phyloP scores from a whole-genome alignment of 2,329 filamentous ascomycete genomes.

The Ascochyta koolunga region DNA sequence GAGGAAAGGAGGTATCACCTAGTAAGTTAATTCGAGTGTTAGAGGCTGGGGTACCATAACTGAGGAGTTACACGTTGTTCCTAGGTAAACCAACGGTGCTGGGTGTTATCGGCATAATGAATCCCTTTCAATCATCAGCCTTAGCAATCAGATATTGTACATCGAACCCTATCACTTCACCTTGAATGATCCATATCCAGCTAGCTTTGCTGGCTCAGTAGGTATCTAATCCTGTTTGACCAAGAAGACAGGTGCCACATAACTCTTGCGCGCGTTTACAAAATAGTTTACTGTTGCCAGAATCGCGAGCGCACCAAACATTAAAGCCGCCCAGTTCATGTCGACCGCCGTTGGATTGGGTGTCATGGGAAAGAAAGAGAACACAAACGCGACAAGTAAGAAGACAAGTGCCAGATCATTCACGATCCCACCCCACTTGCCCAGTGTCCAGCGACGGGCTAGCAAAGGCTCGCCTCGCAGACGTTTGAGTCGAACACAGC shows the following conservation, averaged over 20 bases:
- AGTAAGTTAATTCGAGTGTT: too few relatives aligned
- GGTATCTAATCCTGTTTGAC: conserved; percentile 17
- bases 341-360: conserved; percentile 27
- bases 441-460: conserved; percentile 46
- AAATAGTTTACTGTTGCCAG: conserved; percentile 23
- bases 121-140: too few relatives aligned
- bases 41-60: too few relatives aligned
- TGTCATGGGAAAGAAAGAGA: conserved; percentile 52
- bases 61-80: too few relatives aligned
- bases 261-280: conserved; percentile 19
- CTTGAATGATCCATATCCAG: too few relatives aligned
- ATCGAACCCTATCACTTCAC: too few relatives aligned
- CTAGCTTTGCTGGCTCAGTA: too few relatives aligned
- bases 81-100: too few relatives aligned
- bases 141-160: too few relatives aligned
- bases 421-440: conserved; percentile 44
- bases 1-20: too few relatives aligned
- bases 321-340: conserved; percentile 56
- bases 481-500: conserved; percentile 38
- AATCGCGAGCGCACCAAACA: conserved; percentile 45
- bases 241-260: conserved; percentile 20
- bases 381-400: conserved; percentile 41
- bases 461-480: conserved; percentile 29
- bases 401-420: conserved; percentile 48
- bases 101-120: too few relatives aligned